Percentiles rank a stretch among this genome's conserved stretches.
Evolutionary conservation across 225 moss, liverwort and hornwort genomes (phyloP).

Genomic region (Sphagnum tenellum): DNA sequence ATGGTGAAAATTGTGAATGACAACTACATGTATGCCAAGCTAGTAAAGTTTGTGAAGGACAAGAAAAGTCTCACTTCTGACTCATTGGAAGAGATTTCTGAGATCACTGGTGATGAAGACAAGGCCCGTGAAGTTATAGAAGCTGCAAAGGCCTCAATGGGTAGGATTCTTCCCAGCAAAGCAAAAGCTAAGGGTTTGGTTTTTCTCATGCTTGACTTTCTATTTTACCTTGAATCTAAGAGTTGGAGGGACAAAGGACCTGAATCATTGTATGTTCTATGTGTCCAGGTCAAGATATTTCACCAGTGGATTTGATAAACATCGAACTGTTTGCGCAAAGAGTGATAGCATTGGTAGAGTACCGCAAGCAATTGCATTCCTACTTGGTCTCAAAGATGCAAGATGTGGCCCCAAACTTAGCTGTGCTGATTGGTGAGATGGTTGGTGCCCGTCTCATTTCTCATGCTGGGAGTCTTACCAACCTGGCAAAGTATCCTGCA

Average conservation of each 20-base stretch:
- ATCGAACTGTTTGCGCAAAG: slow-evolving; percentile 75
- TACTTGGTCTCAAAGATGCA: slow-evolving; percentile 92
- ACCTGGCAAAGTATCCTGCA: slow-evolving; percentile 90
- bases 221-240: too few species aligned
- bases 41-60: slow-evolving; percentile 73
- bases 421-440: slow-evolving; percentile 88
- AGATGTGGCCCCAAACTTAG: slow-evolving; percentile 90
- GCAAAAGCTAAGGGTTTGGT: background rate
- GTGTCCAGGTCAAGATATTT: slow-evolving; percentile 81
- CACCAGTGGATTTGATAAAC: slow-evolving; percentile 88
- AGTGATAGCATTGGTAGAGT: slow-evolving; percentile 74
- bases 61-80: slow-evolving; percentile 55
- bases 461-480: slow-evolving; percentile 92
- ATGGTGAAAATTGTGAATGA: slow-evolving; percentile 82
- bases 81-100: slow-evolving; percentile 52
- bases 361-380: slow-evolving; percentile 83
- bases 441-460: slow-evolving; percentile 94
- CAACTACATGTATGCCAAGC: slow-evolving; percentile 79
- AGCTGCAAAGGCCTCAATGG: slow-evolving; percentile 95
- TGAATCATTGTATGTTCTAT: too few species aligned
- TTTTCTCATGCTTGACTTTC: too few species aligned
- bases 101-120: slow-evolving; percentile 84
- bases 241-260: too few species aligned
- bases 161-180: slow-evolving; percentile 21
- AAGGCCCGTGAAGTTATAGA: slow-evolving; percentile 82